Base-by-base conservation (phyloP, 345 rosid species). In the Lepidium africanum region DNA sequence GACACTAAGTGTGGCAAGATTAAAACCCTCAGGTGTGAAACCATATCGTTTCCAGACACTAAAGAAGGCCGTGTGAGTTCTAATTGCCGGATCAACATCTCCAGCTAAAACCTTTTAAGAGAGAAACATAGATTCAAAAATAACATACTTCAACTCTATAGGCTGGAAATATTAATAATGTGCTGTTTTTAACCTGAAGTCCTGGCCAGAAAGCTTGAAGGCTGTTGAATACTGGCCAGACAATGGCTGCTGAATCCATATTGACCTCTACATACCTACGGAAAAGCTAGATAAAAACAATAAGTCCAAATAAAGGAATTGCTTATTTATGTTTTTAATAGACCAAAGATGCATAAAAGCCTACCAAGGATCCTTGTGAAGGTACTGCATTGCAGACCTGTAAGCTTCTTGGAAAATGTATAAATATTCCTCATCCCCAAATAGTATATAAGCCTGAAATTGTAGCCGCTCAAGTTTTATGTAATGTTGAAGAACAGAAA, bases 181-280 rank as follows among this genome's bases (percentile, higher is more conserved):
- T 38, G 47, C 5, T 27, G 2, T 14, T 14, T 32, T 33, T 33
- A 47, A 93, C 99, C 99, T 94, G 99, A 79, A 94, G 96, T 80
- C 99, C 97, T 0, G 99, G 99, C 99, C 99, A 94, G 81, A 94
- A 94, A 63, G 99, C 99, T 84, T 94, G 99, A 81, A 91, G 84
- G 76, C 99, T 94, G 79, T 91, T 94, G 64, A 94, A 94, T 48
- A 94, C 71, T 40, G 96, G 97, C 97, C 97, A 94, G 43, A 91
- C 97, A 61, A 91, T 87, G 64, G 95, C 90, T 73, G 86, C 97
- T 32, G 99, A 94, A 80, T 94, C 99, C 99, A 91, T 94, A 77
- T 94, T 94, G 68, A 94, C 97, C 77, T 94, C 99, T 39, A 94
- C 97, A 79, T 94, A 94, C 97, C 99, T 94, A 63, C 42, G 74